These are phyloP conservation scores for Microsporum canis DNA, from an alignment of 2,329 filamentous ascomycete species.

Conservation along the genomic window DNA sequence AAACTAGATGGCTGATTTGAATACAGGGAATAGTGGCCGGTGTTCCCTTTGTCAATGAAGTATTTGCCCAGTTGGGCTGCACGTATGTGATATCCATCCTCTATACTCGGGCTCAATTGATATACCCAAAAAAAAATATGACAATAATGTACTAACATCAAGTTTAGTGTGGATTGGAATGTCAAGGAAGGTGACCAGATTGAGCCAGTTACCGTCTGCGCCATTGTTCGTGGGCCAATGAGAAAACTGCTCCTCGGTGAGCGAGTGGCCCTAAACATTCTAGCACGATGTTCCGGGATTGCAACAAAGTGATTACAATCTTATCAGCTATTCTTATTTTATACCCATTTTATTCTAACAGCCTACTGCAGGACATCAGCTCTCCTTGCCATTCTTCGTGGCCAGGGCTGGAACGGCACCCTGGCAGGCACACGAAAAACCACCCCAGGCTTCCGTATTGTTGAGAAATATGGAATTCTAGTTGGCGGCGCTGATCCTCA, in stretches of 20 bases:
- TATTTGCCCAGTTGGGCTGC: constrained; percentile 83
- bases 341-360: constrained; percentile 6
- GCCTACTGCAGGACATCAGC: constrained; percentile 28
- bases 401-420: constrained; percentile 63
- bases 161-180: constrained; percentile 67
- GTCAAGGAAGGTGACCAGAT: constrained; percentile 62
- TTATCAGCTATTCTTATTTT: not conserved
- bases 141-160: constrained; percentile 2
- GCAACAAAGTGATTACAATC: constrained; percentile 49
- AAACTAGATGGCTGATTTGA: not conserved
- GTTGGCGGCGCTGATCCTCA: constrained; percentile 88
- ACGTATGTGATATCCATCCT: constrained; percentile 35
- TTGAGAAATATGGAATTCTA: constrained; percentile 97
- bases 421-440: constrained; percentile 96
- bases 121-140: not conserved
- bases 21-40: constrained; percentile 71
- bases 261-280: constrained; percentile 78
- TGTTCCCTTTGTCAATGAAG: constrained; percentile 88
- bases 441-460: constrained; percentile 84
- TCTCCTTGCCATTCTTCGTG: constrained; percentile 42
- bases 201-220: constrained; percentile 53
- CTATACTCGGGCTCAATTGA: not conserved
- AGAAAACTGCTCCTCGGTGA: constrained; percentile 81
- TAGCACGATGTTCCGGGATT: constrained; percentile 84
- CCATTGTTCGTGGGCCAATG: constrained; percentile 75